A percentile compares a stretch with the other conserved stretches of the same genome.
phyloP scores from a whole-genome alignment of 106 monocot genomes.

The Narthecium ossifragum region DNA sequence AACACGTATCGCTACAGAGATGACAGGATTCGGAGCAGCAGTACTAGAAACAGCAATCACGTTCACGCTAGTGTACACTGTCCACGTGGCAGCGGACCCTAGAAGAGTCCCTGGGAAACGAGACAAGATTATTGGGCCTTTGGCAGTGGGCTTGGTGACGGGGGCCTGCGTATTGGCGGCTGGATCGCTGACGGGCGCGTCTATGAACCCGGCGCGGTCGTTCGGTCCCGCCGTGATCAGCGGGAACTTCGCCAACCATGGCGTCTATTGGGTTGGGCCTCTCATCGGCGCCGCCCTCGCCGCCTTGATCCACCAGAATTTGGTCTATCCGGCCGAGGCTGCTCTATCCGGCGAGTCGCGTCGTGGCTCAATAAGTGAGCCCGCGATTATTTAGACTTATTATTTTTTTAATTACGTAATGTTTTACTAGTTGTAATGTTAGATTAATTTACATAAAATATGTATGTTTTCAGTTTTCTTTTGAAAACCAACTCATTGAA shows the following conservation, averaged over 20 bases:
- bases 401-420: neutral
- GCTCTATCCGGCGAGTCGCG: neutral
- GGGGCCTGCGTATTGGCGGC: constrained; percentile 45
- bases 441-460: no score
- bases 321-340: constrained; percentile 27
- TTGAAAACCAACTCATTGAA: no score
- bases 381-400: neutral
- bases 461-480: no score
- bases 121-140: constrained; percentile 12
- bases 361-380: neutral
- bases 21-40: constrained; percentile 84
- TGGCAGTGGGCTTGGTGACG: constrained; percentile 39
- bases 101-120: neutral
- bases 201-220: constrained; percentile 75
- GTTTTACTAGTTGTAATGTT: no score
- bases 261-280: constrained; percentile 69
- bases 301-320: constrained; percentile 39
- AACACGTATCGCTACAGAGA: constrained; percentile 54
- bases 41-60: constrained; percentile 41
- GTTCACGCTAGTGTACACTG: constrained; percentile 59
- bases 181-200: constrained; percentile 65
- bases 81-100: constrained; percentile 38
- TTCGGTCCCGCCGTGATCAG: constrained; percentile 60
- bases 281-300: constrained; percentile 51
- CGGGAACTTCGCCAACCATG: constrained; percentile 67